Evolutionary conservation across 106 monocot genomes (phyloP).

Genomic region (Phalaenopsis aphrodite): DNA sequence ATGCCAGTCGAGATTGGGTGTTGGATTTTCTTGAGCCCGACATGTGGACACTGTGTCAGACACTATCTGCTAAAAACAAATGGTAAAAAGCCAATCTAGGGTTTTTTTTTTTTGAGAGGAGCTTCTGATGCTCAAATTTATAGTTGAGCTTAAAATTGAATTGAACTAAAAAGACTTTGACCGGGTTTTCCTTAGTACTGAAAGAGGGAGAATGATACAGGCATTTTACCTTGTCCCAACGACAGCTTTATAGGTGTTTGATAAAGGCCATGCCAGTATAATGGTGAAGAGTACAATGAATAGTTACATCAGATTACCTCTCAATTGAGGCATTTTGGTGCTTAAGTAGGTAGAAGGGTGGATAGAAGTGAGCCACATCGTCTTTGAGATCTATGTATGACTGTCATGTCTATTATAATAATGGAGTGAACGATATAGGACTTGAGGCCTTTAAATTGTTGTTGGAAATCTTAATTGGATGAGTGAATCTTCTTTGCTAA

Average conservation of each 20-base stretch:
- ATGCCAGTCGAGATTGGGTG: neutral
- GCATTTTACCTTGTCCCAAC: neutral
- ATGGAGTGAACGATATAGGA: too few species aligned
- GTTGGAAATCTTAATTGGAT: too few species aligned
- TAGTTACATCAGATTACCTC: neutral
- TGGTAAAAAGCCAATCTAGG: neutral
- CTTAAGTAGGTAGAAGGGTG: neutral
- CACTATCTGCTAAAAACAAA: neutral
- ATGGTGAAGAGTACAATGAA: neutral
- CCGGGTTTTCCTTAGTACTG: neutral
- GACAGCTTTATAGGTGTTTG: neutral
- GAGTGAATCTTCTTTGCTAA: neutral
- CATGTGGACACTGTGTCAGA: neutral
- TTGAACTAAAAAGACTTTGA: neutral
- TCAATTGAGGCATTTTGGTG: neutral
- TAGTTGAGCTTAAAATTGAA: neutral
- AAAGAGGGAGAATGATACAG: neutral
- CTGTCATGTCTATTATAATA: too few species aligned
- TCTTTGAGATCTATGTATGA: neutral
- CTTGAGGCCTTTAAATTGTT: too few species aligned
- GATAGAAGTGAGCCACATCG: neutral
- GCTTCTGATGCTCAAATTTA: neutral
- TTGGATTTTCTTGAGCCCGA: neutral
- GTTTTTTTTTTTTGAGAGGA: neutral
- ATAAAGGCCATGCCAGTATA: neutral